Percentiles rank a stretch among this genome's conserved stretches.
These are phyloP conservation scores for Aphanoascus verrucosus DNA, from an alignment of 2,329 filamentous ascomycete species.

Conservation along the genomic window DNA sequence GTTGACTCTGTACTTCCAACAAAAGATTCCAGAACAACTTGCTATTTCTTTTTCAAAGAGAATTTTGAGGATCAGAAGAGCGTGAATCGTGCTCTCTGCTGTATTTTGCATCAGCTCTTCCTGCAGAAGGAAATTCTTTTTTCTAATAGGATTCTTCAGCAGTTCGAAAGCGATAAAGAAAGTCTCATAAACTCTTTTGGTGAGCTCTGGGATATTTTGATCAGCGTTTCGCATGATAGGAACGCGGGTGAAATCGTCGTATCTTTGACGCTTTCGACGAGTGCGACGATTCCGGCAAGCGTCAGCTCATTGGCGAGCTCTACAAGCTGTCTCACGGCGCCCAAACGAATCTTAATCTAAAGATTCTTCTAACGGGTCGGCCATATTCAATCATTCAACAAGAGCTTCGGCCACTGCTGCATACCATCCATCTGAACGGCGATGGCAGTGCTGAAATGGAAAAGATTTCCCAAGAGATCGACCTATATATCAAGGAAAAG, in stretches of 20 bases:
- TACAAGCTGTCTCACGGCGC: conserved; percentile 18
- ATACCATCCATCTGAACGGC: conserved; percentile 18
- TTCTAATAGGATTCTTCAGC: conserved; percentile 13
- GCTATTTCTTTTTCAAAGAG: conserved; percentile 41
- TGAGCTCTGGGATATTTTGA: conserved; percentile 27
- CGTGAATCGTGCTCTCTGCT: conserved; percentile 24
- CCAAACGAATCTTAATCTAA: conserved; percentile 22
- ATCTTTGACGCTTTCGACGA: conserved; percentile 37
- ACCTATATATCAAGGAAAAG: conserved; percentile 18
- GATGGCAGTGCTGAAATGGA: conserved; percentile 17
- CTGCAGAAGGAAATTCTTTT: conserved; percentile 16
- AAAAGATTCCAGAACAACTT: conserved; percentile 19
- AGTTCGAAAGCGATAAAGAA: conserved; percentile 8
- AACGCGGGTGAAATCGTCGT: conserved; percentile 24
- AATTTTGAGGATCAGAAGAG: conserved; percentile 28
- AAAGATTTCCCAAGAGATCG: conserved; percentile 21
- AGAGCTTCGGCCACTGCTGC: conserved; percentile 12
- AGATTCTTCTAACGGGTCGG: conserved; percentile 28
- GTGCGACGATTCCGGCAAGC: conserved; percentile 21
- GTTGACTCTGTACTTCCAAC: conserved; percentile 23
- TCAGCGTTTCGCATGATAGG: conserved; percentile 12
- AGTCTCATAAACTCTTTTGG: conserved; percentile 13
- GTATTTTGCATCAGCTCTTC: conserved; percentile 34
- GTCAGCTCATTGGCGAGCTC: background rate
- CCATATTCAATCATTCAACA: conserved; percentile 18